Percentiles rank a stretch among this genome's conserved stretches.
phyloP scores from a whole-genome alignment of 2,329 filamentous ascomycete genomes.

The Cordyceps javanica region DNA sequence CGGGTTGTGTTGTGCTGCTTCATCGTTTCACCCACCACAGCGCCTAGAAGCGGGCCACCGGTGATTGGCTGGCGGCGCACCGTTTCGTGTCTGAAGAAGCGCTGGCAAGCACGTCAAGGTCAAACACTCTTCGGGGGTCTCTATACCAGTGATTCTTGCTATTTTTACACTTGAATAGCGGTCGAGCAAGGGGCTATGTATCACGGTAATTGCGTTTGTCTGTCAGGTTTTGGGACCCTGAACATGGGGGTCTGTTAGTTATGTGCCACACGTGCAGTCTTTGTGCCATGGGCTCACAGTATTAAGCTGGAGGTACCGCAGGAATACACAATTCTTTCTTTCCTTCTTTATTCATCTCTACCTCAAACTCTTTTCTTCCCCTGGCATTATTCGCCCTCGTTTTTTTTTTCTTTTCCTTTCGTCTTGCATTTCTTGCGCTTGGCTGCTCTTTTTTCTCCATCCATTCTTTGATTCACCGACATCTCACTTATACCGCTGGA shows the following conservation, averaged over 20 bases:
- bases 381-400: background rate
- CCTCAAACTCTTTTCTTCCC: background rate
- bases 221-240: background rate
- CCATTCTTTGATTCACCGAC: background rate
- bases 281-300: slow-evolving; percentile 1
- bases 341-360: background rate
- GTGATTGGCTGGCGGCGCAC: slow-evolving; percentile 8
- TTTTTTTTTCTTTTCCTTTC: background rate
- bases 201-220: background rate
- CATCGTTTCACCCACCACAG: slow-evolving; percentile 8
- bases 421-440: background rate
- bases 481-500: slow-evolving; percentile 7
- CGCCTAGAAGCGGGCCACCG: background rate
- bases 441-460: background rate
- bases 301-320: background rate
- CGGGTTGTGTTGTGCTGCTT: background rate
- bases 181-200: background rate
- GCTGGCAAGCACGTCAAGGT: slow-evolving; percentile 3
- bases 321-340: background rate
- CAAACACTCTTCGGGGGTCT: background rate
- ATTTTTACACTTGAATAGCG: background rate
- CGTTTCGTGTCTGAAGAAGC: slow-evolving; percentile 4
- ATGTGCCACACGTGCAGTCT: background rate
- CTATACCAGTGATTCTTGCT: background rate
- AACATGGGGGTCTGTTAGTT: background rate